Evolutionary conservation across 768 basidiomycete genomes (phyloP), one percentile per base, ranked within the genome.

Genomic region (Calocybe gangraenosa): DNA sequence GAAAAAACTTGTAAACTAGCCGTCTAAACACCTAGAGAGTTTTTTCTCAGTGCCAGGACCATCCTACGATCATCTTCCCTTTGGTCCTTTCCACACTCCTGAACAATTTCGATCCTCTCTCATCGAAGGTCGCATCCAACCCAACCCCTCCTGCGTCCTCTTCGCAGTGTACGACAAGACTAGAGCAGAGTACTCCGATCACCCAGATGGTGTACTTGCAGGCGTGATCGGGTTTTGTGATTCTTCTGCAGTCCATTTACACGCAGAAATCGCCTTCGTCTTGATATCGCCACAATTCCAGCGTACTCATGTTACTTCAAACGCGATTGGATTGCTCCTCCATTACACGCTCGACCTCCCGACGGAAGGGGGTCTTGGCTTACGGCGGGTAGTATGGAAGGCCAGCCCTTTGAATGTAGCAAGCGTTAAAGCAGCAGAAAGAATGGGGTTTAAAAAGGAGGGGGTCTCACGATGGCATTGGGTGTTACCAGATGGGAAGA

Each of bases 371-470:
- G 77, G 76, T 0, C 64, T 86, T 2, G 76, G 78, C 0, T 58
- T 87, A 28, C 71, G 84, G 2, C 69, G 84, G 8, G 76, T 84
- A 0, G 75, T 76, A 21, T 88, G 83, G 79, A 71, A 74, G 48
- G 69, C 81, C 3, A 74, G 79, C 40, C 54, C 61, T 11, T 44
- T 55, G 18, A 87, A 87, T 54, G 40, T 35, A 9, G 54, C 66
- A 0, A 82, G 79, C 30, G 60, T 80, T 11, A 52, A 61, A 3
- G 65, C 73, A 0, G 84, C 84, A 0, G 65, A 79, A 54, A 66
- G 77, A 40, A 63, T 87, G 67, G 84, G 83, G 1, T 82, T 88
- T 57, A 62, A 58, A 43, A 47, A 60, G 23, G 86, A 89, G 56
- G 78, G 66, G 0, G 56, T 72, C 7, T 37, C 75, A 51, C 57